Base-by-base conservation (phyloP, 2,329 filamentous ascomycete genomes). In the Claviceps spartinae region DNA sequence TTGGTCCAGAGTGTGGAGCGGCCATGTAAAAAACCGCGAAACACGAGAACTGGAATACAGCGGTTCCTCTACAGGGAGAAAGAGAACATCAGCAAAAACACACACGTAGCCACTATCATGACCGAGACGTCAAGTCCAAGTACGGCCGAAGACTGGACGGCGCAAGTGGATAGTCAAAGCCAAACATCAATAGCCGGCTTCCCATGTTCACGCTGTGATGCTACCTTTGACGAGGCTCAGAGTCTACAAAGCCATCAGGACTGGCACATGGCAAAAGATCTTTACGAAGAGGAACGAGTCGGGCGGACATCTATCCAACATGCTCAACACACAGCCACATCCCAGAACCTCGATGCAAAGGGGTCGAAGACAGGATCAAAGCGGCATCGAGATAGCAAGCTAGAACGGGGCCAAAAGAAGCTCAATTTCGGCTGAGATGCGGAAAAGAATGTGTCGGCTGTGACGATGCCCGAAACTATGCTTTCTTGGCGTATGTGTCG, bases 231-330 rank as follows among this genome's bases (percentile, higher is more conserved):
- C 13, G 71, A 74, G 41, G 63, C 71, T 26, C 78, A 83, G 52
- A 76, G 77, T 59, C 63, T 81, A 47, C 77, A 82, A 57, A 90
- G 86, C 67, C 93, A 98, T 65, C 75, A 84, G 51, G 93, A 98
- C 66, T 97, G 90, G 84, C 93, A 98, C 69, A 85, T 95, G 68
- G 93, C 93, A 46, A 88, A 86, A 68, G 86, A 91, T 59, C 74
- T 98, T 34, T 83, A 90, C 57, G 77, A 82, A 2, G 67, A 74
- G 53, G 77, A 85, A 69, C 74, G 75, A 73, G 73, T 68, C 67
- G 71, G 58, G 54, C 61, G 65, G 54, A 61, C 66, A 71, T 72
- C 75, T 65, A 73, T 63, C 57, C 67, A 66, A 51, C 64, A 63
- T 54, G 73, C 63, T 57, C 67, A 66, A 50, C 64, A 64, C 53